Evolutionary conservation across 2,329 filamentous ascomycete species (phyloP).

Genomic region (Diplodia scrobiculata): DNA sequence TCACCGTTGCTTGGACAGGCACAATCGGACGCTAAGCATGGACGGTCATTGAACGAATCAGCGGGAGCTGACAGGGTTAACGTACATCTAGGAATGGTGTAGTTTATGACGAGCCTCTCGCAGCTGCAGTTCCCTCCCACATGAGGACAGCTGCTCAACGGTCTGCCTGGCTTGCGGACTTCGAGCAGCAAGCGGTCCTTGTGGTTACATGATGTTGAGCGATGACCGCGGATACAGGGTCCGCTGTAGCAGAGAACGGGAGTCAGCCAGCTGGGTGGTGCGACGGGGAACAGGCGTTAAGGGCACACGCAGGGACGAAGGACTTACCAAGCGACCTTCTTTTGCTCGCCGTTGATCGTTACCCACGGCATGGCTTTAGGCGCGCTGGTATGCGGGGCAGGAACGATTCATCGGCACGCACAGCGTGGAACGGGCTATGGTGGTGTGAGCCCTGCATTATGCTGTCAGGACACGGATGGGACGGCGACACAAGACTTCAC

Average conservation of each 20-base stretch:
- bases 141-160: slow-evolving; percentile 69
- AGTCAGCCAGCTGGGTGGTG: slow-evolving; percentile 10
- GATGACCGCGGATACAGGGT: slow-evolving; percentile 74
- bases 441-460: slow-evolving; percentile 24
- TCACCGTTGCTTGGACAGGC: slow-evolving; percentile 38
- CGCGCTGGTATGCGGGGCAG: background rate
- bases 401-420: slow-evolving; percentile 9
- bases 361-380: slow-evolving; percentile 47
- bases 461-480: slow-evolving; percentile 2
- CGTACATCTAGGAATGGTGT: slow-evolving; percentile 47
- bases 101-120: slow-evolving; percentile 60
- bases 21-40: slow-evolving; percentile 39
- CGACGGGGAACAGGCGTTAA: slow-evolving; percentile 2
- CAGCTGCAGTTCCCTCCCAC: slow-evolving; percentile 64
- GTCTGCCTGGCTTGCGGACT: slow-evolving; percentile 71
- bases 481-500: slow-evolving; percentile 4
- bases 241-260: slow-evolving; percentile 53
- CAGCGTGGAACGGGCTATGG: slow-evolving; percentile 8
- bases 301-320: slow-evolving; percentile 20
- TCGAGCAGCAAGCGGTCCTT: slow-evolving; percentile 69
- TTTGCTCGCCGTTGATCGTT: slow-evolving; percentile 67
- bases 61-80: background rate
- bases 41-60: slow-evolving; percentile 7
- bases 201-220: slow-evolving; percentile 74
- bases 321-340: slow-evolving; percentile 74